phyloP scores from a whole-genome alignment of 345 rosid genomes.

The Acer negundo region DNA sequence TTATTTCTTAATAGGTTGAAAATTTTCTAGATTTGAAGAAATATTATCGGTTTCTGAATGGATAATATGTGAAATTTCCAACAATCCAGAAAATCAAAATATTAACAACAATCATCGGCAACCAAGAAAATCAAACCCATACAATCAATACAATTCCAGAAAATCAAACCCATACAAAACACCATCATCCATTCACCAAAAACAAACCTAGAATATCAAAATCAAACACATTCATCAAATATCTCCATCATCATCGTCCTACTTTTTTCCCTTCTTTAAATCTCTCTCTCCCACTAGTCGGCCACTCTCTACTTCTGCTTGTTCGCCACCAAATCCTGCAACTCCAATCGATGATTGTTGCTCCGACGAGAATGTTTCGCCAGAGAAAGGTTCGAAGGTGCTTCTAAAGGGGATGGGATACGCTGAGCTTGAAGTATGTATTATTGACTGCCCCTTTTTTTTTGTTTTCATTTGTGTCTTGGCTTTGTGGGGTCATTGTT shows the following conservation, averaged over 20 bases:
- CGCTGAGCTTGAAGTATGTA: slow-evolving; percentile 59
- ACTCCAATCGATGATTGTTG: slow-evolving; percentile 9
- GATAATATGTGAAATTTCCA: too few species aligned
- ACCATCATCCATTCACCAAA: too few species aligned
- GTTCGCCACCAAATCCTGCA: slow-evolving; percentile 23
- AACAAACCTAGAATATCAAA: too few species aligned
- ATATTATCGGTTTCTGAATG: too few species aligned
- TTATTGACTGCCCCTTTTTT: neutral
- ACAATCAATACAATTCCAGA: too few species aligned
- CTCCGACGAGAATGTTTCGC: slow-evolving; percentile 17
- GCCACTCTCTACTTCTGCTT: slow-evolving; percentile 25
- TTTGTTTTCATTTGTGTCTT: neutral
- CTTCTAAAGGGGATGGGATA: slow-evolving; percentile 79
- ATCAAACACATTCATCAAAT: too few species aligned
- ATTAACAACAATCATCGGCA: too few species aligned
- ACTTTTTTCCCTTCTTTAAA: neutral
- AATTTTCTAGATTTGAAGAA: too few species aligned
- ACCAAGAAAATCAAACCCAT: too few species aligned
- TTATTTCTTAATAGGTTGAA: too few species aligned
- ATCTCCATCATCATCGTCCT: neutral
- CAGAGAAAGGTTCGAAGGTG: slow-evolving; percentile 40
- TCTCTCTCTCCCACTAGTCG: slow-evolving; percentile 27
- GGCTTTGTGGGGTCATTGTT: neutral
- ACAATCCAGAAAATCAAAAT: too few species aligned
- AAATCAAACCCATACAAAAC: too few species aligned